Evolutionary conservation across 352 stramenopile genomes (phyloP), one percentile per base, ranked within the genome.

Genomic region (Globisporangium middletonii): DNA sequence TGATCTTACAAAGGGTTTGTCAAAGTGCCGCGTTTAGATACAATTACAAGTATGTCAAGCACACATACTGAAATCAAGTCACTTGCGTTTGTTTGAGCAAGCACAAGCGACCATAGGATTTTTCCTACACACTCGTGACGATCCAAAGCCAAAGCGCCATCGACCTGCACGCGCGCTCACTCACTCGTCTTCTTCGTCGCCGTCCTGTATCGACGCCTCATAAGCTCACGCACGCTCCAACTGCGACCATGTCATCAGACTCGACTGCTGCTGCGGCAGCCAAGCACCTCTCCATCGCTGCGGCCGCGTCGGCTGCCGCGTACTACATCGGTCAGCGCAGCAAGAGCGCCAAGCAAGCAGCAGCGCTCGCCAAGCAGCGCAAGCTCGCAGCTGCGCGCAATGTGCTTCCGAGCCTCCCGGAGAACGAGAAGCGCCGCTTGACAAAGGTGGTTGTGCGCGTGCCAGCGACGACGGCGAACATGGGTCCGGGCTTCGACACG

Each of bases 401-500:
- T 19, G 56, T 50, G 51, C 62, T 52, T 28, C 60, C 63, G 16
- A 35, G 63, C 44, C 51, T 63, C n/a, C 66, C 64, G 11, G 70
- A 83, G 38, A 41, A 63, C 35, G 68, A 77, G 43, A 89, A 86
- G 64, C 68, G 48, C 23, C 67, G 64, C 26, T 50, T 87, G 48
- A 89, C 79, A 63, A 93, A 82, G 4, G 97, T 99, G 16, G 98
- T 97, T n/a, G 96, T 99, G 54, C 84, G 96, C 38, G 97, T 99
- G 62, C 97, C 97, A 13, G 97, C 97, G 19, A 99, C 95, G 55
- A 98, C 96, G 5, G 97, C 97, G 57, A 99, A 99, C 77, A 94
- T 99, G 85, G 97, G 97, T 1, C 96, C 97, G 2, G 97, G 97
- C 59, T 99, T 97, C 63, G 97, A 99, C 71, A 99, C 94, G 55